These are phyloP conservation scores for Styphnolobium japonicum DNA, from an alignment of 306 rosid species.

Conservation along the genomic window DNA sequence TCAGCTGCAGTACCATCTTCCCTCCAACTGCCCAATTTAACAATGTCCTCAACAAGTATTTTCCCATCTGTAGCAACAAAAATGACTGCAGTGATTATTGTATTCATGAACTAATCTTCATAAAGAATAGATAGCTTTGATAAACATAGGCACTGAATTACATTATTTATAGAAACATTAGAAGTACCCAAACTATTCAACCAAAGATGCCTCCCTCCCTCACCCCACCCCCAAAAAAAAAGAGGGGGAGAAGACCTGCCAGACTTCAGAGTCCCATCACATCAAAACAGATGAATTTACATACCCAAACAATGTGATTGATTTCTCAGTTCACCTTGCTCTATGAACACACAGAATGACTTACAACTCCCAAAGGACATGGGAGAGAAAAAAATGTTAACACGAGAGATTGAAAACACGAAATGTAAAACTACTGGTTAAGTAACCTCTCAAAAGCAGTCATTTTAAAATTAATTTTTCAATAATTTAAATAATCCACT, in stretches of 20 bases:
- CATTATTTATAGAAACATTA: not conserved
- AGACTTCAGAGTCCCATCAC: not conserved
- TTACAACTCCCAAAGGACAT: not conserved
- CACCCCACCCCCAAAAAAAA: not conserved
- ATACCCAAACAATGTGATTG: not conserved
- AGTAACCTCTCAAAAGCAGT: not conserved
- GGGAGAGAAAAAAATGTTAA: not conserved
- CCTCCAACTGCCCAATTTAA: slow-evolving; percentile 71
- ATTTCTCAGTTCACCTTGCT: not conserved
- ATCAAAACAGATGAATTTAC: not conserved
- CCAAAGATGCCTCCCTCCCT: not conserved
- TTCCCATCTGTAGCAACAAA: slow-evolving; percentile 72
- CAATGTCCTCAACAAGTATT: slow-evolving; percentile 93
- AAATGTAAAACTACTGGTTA: not conserved
- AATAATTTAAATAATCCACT: not conserved
- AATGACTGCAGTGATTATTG: not conserved
- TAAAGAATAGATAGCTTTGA: not conserved
- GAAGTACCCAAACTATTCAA: not conserved
- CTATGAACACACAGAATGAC: not conserved
- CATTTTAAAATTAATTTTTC: not conserved
- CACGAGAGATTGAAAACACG: not conserved
- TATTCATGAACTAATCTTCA: slow-evolving; percentile 19
- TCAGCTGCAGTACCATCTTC: slow-evolving; percentile 61
- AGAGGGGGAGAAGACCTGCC: not conserved
- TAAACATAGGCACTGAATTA: not conserved